Base-by-base conservation (phyloP, 495 filamentous ascomycete genomes). In the Hyphodiscus hymeniophilus region DNA sequence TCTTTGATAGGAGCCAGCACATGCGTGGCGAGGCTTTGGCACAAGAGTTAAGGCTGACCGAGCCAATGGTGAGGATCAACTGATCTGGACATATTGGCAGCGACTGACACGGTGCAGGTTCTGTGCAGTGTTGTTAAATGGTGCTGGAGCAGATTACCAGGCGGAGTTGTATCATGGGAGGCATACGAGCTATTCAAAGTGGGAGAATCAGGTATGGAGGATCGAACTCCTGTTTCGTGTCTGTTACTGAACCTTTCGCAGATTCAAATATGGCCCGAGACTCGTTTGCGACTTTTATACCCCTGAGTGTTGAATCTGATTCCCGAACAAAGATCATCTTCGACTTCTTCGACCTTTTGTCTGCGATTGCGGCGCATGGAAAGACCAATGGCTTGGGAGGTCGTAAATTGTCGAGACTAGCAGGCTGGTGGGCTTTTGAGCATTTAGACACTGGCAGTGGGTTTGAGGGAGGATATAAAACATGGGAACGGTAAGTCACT, bases 341-440 rank as follows among this genome's bases (percentile, higher is more conserved):
- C 60, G 85, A 94, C 63, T 97, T 96, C 66, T 98, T 97, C 67
- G 90, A 97, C 57, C 77, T 98, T 6, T 73, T 98, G 24, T 80
- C 91, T 21, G 89, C 94, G 0, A 69, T 80, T 53, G 77, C 77
- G 12, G 79, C 79, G 21, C 86, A 95, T 60, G 87, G 85, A 31
- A 97, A 97, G 66, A 82, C 75, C 11, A 98, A 98, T 66, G 92
- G 92, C 7, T 75, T 97, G 49, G 88, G 89, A 42, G 92, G 94
- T 4, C 77, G 94, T 40, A 97, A 98, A 64, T 73, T 98, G 30
- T 97, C 92, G 4, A 76, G 92, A 48, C 85, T 95, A 69, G 92
- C 94, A 23, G 89, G 91, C 47, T 98, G 92, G 92, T 98, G 92
- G 92, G 91, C 92, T 0, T 98, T 98, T 65, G 94, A 95, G 59